Base-by-base conservation (phyloP, 192 early-diverging fungal species). In the Mortierella hygrophila region DNA sequence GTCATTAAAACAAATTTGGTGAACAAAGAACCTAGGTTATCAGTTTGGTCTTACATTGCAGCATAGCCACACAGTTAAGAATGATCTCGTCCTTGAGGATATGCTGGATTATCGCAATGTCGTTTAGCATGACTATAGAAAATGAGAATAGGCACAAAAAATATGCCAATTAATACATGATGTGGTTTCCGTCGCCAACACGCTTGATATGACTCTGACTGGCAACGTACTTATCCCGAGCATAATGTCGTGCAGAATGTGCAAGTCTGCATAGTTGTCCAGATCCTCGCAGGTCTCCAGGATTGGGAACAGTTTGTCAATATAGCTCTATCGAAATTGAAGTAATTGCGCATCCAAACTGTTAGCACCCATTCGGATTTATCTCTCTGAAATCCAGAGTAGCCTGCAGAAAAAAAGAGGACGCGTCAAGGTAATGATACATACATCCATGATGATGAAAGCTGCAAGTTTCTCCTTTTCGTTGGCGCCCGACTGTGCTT, bases 211-310 rank as follows among this genome's bases (percentile, higher is more conserved):
- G 23, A 70, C 68, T 71, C 44, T 41, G 68, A 65, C 7, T 37
- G 35, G 46, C 13, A 2, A 81, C 94, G 85, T 91, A 97, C 96
- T 92, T 57, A 97, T 94, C 72, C 91, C 90, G 55, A 92, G 90
- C 79, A 95, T 91, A 57, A 98, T 97, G 52, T 88, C 92, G 76
- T 94, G 94, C 65, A 99, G 83, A 4, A 87, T 68, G 78, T 96
- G 94, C 44, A 98, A 80, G 74, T 95, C 95, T 7, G 94, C 90
- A 9, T 88, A 89, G 26, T 91, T 92, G 47, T 98, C 97, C 85
- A 97, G 78, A 79, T 98, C 96, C 84, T 98, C 98, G 72, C 94
- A 96, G 21, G 91, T 90, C 79, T 95, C 93, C 80, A 95, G 92
- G 10, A 94, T 74, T 40, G 94, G 92, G 21, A 93, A 88, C 23